Conservation (phyloP, 2,329 filamentous ascomycete genomes). For the Talaromyces atroroseus region DNA sequence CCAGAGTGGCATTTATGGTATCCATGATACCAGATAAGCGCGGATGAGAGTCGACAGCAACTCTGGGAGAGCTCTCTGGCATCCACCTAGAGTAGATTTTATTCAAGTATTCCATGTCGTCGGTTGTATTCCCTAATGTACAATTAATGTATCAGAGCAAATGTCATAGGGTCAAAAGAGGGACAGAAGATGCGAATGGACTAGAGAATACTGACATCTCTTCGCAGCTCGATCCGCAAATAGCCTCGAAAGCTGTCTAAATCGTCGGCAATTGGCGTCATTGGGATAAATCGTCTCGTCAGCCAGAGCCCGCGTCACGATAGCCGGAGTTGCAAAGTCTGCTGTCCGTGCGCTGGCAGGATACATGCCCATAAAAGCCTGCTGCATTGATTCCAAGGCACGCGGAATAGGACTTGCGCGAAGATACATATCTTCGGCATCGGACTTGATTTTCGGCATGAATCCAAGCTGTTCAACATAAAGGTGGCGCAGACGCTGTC, state of each 20-base stretch:
- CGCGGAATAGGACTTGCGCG: conserved; percentile 69
- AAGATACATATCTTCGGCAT: conserved; percentile 62
- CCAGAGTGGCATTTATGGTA: conserved; percentile 80
- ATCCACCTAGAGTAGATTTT: conserved; percentile 77
- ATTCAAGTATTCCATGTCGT: conserved; percentile 80
- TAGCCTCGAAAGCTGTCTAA: conserved; percentile 62
- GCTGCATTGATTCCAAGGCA: conserved; percentile 71
- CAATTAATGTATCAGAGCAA: background rate
- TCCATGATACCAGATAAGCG: conserved; percentile 89
- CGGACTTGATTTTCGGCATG: conserved; percentile 55
- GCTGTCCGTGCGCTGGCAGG: conserved; percentile 49
- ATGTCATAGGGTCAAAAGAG: background rate
- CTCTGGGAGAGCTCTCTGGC: conserved; percentile 60
- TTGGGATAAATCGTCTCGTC: conserved; percentile 81
- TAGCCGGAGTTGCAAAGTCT: conserved; percentile 57
- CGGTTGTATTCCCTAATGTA: conserved; percentile 56
- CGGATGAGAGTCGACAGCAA: conserved; percentile 80
- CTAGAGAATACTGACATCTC: conserved; percentile 45
- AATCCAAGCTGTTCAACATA: conserved; percentile 72
- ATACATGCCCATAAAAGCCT: conserved; percentile 70
- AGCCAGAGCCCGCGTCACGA: conserved; percentile 57
- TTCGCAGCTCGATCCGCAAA: conserved; percentile 68
- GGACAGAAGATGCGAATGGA: background rate
- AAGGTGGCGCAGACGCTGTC: conserved; percentile 61
- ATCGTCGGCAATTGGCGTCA: conserved; percentile 66